Evolutionary conservation across 371 early-diverging fungal genomes (phyloP).

Genomic region (Globomyces sp.): DNA sequence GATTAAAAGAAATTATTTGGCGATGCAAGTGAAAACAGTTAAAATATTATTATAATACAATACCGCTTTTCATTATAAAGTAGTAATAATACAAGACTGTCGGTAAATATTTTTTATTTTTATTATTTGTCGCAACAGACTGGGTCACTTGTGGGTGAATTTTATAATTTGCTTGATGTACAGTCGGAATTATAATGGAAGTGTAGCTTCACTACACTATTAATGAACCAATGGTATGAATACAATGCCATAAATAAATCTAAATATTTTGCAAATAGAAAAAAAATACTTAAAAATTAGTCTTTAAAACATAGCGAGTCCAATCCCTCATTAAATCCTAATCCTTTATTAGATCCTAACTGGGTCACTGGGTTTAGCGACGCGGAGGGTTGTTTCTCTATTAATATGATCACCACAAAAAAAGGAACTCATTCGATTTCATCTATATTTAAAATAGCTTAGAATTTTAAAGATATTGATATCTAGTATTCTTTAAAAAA

Average conservation of each 20-base stretch:
- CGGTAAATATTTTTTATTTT: slow-evolving; percentile 38
- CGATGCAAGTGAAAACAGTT: too few species aligned
- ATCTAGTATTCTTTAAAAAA: slow-evolving; percentile 14
- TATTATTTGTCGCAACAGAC: slow-evolving; percentile 51
- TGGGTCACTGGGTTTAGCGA: slow-evolving; percentile 12
- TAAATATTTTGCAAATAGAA: slow-evolving; percentile 12
- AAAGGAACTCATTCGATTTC: slow-evolving; percentile 21
- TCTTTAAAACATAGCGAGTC: neutral
- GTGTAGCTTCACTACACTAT: too few species aligned
- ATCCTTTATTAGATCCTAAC: neutral
- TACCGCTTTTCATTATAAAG: neutral
- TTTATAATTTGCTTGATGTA: slow-evolving; percentile 54
- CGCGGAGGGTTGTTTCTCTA: slow-evolving; percentile 21
- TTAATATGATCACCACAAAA: slow-evolving; percentile 29
- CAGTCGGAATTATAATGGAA: slow-evolving; percentile 53
- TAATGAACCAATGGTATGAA: slow-evolving; percentile 9
- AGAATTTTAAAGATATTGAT: slow-evolving; percentile 25
- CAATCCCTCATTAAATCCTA: too few species aligned
- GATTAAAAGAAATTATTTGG: too few species aligned
- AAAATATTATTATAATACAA: slow-evolving; percentile 32
- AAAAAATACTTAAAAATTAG: slow-evolving; percentile 10
- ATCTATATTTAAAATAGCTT: slow-evolving; percentile 19
- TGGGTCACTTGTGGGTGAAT: slow-evolving; percentile 52
- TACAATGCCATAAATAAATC: slow-evolving; percentile 12
- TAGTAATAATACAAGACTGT: too few species aligned